Evolutionary conservation across 257 asterid genomes (phyloP).

Genomic region (Nicotiana obtusifolia): DNA sequence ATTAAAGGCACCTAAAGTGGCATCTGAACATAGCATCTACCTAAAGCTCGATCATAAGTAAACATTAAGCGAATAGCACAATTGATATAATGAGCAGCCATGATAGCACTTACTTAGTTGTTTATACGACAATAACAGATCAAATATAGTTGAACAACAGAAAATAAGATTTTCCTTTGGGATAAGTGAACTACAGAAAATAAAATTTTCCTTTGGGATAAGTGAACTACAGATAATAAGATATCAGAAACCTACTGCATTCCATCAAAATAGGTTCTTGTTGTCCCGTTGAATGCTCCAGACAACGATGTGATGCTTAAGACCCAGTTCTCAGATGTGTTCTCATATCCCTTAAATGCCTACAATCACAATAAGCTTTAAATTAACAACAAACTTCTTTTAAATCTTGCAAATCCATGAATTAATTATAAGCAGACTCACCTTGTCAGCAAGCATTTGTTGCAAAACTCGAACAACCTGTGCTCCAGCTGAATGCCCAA

Average conservation of each 20-base stretch:
- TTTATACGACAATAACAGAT: background rate
- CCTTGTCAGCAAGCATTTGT: constrained; percentile 99
- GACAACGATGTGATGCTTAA: constrained; percentile 83
- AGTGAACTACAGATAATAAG: background rate
- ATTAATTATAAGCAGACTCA: constrained; percentile 7
- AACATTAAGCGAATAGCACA: background rate
- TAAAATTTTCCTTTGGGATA: background rate
- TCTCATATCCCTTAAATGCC: constrained; percentile 73
- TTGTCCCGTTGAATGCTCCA: constrained; percentile 97
- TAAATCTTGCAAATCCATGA: background rate
- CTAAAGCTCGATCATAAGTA: background rate
- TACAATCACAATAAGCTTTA: constrained; percentile 18
- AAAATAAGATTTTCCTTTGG: background rate
- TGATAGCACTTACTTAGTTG: background rate
- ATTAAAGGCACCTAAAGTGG: background rate
- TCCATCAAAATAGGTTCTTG: constrained; percentile 89
- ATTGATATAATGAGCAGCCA: background rate
- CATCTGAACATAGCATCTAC: background rate
- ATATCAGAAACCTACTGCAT: constrained; percentile 55
- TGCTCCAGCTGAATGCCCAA: constrained; percentile 98
- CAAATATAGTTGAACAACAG: background rate
- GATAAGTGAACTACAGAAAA: background rate
- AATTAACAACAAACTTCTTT: background rate
- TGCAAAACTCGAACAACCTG: constrained; percentile 90
- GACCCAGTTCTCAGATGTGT: constrained; percentile 79